phyloP scores from a whole-genome alignment of 345 rosid species.

The Erucastrum elatum region DNA sequence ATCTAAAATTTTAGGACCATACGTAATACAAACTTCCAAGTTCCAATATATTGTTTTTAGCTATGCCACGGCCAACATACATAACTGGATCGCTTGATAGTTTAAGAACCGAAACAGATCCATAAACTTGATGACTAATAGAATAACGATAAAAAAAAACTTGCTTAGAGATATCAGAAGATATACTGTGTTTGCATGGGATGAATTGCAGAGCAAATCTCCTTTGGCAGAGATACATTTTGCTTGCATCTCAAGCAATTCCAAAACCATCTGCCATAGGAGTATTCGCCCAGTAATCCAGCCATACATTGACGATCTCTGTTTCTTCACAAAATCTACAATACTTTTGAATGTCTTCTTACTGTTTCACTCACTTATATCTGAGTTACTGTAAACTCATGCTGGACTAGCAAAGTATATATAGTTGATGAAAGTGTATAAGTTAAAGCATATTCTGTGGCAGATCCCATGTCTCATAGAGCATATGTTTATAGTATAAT shows the following conservation, averaged over 20 bases:
- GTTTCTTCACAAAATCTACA: not conserved
- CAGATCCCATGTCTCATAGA: slow-evolving; percentile 25
- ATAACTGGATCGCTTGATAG: not conserved
- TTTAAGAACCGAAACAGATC: not conserved
- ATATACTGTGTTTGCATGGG: not conserved
- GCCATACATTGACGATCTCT: slow-evolving; percentile 13
- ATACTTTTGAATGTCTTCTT: not conserved
- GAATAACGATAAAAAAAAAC: not conserved
- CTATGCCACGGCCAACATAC: not conserved
- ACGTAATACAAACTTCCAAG: not conserved
- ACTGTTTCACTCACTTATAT: not conserved
- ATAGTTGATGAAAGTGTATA: not conserved
- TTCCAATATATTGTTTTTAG: not conserved
- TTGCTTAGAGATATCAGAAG: not conserved
- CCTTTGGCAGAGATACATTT: slow-evolving; percentile 32
- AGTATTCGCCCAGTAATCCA: slow-evolving; percentile 31
- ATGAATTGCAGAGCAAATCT: slow-evolving; percentile 39
- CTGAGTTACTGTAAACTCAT: not conserved
- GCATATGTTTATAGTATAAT: slow-evolving; percentile 20
- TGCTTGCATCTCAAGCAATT: not conserved
- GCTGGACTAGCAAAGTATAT: slow-evolving; percentile 6
- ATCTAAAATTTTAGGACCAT: not conserved
- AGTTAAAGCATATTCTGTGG: slow-evolving; percentile 33
- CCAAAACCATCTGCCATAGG: slow-evolving; percentile 28
- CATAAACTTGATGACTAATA: not conserved